A percentile compares a stretch with the other conserved stretches of the same genome.
phyloP scores from a whole-genome alignment of 1,284 basidiomycete genomes.

The Xerocomus amazonicus region DNA sequence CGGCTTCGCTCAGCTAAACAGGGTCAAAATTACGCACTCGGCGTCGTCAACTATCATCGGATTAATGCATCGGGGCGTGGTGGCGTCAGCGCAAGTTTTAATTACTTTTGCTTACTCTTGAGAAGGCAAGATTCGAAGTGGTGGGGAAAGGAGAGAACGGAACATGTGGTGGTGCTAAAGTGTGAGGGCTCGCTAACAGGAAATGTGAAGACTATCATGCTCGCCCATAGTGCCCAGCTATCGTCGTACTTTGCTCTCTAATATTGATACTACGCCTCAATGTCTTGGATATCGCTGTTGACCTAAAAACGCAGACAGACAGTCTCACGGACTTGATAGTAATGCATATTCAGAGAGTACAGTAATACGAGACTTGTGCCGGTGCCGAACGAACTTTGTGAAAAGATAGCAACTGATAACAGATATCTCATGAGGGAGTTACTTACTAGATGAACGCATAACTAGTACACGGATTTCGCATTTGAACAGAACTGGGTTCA shows the following conservation, averaged over 20 bases:
- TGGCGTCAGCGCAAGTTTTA: neutral
- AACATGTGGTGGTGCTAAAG: neutral
- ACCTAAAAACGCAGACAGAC: no score
- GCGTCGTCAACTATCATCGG: neutral
- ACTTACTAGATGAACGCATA: no score
- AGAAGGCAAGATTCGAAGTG: neutral
- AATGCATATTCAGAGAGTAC: no score
- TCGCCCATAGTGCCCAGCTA: neutral
- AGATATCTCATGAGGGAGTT: no score
- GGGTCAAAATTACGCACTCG: neutral
- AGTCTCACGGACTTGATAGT: no score
- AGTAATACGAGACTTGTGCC: no score
- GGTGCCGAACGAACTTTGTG: no score
- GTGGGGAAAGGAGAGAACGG: neutral
- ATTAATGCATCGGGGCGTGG: neutral
- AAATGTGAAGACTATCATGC: neutral
- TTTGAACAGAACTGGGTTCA: no score
- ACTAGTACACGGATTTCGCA: no score
- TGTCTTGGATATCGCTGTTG: no score
- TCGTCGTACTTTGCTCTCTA: neutral
- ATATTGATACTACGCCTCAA: no score
- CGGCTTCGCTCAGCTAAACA: neutral
- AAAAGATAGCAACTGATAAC: no score
- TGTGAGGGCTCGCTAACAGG: neutral
- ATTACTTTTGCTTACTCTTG: constrained; percentile 1